Percentiles rank a stretch among this genome's conserved stretches.
phyloP scores from a whole-genome alignment of 2,329 filamentous ascomycete species.

The Calonectria henricotiae region DNA sequence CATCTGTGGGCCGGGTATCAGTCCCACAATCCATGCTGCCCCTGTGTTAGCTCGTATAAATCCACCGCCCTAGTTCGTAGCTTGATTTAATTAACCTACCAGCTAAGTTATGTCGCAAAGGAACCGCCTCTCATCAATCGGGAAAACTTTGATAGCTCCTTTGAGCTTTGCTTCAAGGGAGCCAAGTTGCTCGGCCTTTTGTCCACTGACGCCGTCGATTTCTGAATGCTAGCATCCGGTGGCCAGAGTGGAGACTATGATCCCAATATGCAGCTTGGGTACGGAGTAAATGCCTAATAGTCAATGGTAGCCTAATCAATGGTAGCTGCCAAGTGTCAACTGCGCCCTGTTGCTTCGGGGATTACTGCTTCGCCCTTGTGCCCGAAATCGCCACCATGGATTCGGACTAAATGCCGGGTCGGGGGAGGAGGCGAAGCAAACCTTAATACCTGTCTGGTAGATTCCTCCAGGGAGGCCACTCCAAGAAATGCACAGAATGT shows the following conservation, averaged over 20 bases:
- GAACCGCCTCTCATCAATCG: not conserved
- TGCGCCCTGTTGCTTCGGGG: not conserved
- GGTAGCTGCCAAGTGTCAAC: not conserved
- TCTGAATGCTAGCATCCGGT: not conserved
- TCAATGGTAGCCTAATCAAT: not conserved
- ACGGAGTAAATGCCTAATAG: not conserved
- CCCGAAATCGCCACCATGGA: not conserved
- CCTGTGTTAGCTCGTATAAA: not conserved
- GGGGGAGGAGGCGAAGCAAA: not conserved
- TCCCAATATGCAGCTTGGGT: not conserved
- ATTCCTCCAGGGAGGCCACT: not conserved
- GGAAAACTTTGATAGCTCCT: not conserved
- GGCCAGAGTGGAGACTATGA: not conserved
- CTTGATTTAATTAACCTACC: slow-evolving; percentile 22
- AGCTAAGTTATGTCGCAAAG: not conserved
- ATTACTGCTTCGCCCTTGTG: not conserved
- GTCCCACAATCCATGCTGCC: not conserved
- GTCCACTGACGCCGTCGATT: not conserved
- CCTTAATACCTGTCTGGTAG: not conserved
- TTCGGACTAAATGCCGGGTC: not conserved
- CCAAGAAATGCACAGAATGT: not conserved
- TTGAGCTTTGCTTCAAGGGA: not conserved
- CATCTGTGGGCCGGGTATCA: not conserved
- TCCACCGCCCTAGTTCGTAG: not conserved
- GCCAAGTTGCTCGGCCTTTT: not conserved